Base-by-base conservation (phyloP, 164 flowering plant species). In the Vitis riparia region DNA sequence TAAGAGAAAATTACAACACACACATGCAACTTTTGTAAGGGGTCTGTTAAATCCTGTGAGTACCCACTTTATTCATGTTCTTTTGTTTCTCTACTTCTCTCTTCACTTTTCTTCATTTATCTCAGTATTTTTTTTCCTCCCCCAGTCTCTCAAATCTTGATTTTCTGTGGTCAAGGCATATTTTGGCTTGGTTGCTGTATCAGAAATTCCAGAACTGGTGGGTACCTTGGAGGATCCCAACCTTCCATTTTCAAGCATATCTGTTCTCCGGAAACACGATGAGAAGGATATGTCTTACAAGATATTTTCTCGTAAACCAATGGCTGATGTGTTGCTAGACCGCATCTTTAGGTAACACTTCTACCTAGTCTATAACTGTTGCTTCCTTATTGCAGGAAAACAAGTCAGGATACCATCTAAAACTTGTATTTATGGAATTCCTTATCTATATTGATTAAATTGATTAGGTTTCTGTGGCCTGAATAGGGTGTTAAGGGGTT, bases 41-140 rank as follows among this genome's bases (percentile, higher is more conserved):
- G 99, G 97, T 67, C 74, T 89, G 19, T 68, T 91, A 72, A 87
- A 92, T 76, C 97, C 94, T 55, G 99, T 93, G 74, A 85, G 94
- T 78, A 23, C 65, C 30, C 51, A 62, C 2, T 15, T 17, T 11
- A 9, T 47, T 19, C 17, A 16, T 27, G 15, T 58, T 56, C 3
- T 59, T 19, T 61, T 52, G 10, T 50, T 56, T 6, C 23, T 59
- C 49, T 50, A 16, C n/a, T 47, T 58, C 44, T 55, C 15, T 53
- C 55, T 60, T 15, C 27, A 50, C 30, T 65, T 3, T 58, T 55
- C 27, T 52, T n/a, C 66, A 48, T 67, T 51, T 3, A 32, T 12
- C 55, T 61, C 19, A 11, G 50, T 11, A 14, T 8, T 53, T 62
- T 32, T 60, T 51, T 68, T 62, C 27, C 30, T 49, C 13, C 56